Evolutionary conservation across 2,329 filamentous ascomycete genomes (phyloP), one percentile per base, ranked within the genome.

Genomic region (Arthrobotrys megalospora): DNA sequence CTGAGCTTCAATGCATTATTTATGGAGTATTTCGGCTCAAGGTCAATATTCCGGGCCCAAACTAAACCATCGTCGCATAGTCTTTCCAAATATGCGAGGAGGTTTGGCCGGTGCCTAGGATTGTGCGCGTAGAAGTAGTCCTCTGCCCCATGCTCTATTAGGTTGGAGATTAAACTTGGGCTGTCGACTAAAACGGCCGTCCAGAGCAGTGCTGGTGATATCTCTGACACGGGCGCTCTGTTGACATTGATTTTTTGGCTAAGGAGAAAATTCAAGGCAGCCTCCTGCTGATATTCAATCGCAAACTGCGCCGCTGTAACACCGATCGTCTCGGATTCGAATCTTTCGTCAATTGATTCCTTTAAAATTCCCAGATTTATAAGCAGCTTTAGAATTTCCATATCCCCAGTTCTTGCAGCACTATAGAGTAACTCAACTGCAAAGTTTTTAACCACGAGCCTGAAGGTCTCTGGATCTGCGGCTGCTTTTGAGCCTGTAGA

Each of bases 171-270:
- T 19, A 53, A 32, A 19, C 43, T 10, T 6, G 45, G 55, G 7
- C 16, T 34, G 21, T 52, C 38, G 14, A 34, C 45, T 0, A 71
- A 12, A 19, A 70, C 45, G 14, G 67, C 67, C 0, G 67, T 63
- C 55, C 67, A 71, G 5, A 71, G 55, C 36, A 71, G 45, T 5
- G 53, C 52, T n/a, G 52, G 66, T 8, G 66, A 62, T n/a, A 70
- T 8, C 1, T 62, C 53, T 16, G 66, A 70, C 53, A 71, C 28
- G 0, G 67, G 67, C 21, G 11, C 8, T 19, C 11, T 47, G 19
- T 52, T 63, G 11, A 71, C 32, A 8, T 71, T 32, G 14, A 63
- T 41, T 2, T 62, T 62, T 62, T 62, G 66, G 4, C 43, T 14
- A 41, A 70, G 66, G 14, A 70, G 41, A 45, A 70, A 38, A 16